Percentiles rank a stretch among this genome's conserved stretches.
phyloP scores from a whole-genome alignment of 2,329 filamentous ascomycete species.

The Ophiostoma pallidulum region DNA sequence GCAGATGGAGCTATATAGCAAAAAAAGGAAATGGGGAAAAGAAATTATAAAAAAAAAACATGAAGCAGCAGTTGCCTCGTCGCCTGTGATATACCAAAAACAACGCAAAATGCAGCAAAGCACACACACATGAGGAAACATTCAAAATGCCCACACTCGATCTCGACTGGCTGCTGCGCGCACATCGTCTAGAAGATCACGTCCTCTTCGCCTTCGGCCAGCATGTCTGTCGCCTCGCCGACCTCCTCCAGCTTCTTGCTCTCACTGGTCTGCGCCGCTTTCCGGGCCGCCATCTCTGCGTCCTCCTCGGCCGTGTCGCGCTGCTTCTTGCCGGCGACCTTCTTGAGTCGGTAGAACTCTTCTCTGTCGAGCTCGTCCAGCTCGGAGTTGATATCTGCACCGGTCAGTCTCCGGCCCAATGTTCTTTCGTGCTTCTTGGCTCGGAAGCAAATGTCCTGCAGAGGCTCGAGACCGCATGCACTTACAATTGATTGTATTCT shows the following conservation, averaged over 20 bases:
- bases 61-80: neutral
- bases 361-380: constrained; percentile 95
- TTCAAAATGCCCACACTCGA: too few species aligned
- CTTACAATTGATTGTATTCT: constrained; percentile 97
- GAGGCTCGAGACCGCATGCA: neutral
- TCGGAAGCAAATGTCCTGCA: neutral
- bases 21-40: neutral
- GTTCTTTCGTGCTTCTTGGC: too few species aligned
- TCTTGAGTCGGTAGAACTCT: constrained; percentile 96
- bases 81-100: constrained; percentile 6
- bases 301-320: constrained; percentile 63
- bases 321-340: constrained; percentile 80
- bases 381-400: constrained; percentile 85
- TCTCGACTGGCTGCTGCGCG: neutral
- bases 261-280: constrained; percentile 34
- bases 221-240: constrained; percentile 49
- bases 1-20: too few species aligned
- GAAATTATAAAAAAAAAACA: neutral
- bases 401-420: neutral
- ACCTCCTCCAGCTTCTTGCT: constrained; percentile 25
- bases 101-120: neutral
- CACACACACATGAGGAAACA: too few species aligned
- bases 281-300: constrained; percentile 66
- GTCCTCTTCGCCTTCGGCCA: constrained; percentile 69
- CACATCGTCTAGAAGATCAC: constrained; percentile 61